These are phyloP conservation scores for Solanum appendiculatum DNA, from an alignment of 257 asterid species.

Conservation along the genomic window DNA sequence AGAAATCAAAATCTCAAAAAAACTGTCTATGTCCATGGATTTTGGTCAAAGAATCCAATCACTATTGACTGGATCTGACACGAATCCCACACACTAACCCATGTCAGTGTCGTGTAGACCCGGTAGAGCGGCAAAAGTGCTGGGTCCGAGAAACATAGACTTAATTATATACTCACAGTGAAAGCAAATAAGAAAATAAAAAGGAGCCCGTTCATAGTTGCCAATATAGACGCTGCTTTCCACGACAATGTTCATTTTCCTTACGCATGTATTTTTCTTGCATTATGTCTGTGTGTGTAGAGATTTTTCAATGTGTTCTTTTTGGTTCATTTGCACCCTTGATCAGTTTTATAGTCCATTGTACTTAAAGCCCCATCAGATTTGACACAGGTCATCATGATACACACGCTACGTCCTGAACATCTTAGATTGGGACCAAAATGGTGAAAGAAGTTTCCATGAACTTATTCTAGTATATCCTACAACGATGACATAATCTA, in stretches of 20 bases:
- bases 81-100: not conserved
- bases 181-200: not conserved
- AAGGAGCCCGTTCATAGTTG: not conserved
- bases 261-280: not conserved
- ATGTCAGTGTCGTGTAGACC: not conserved
- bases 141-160: not conserved
- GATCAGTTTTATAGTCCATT: not conserved
- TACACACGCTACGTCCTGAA: not conserved
- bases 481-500: not conserved
- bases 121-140: not conserved
- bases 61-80: not conserved
- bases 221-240: not conserved
- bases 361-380: not conserved
- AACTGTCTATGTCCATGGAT: not conserved
- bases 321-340: not conserved
- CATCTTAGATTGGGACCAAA: not conserved
- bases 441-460: not conserved
- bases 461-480: not conserved
- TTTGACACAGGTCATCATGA: not conserved
- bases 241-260: not conserved
- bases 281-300: not conserved
- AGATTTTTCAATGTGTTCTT: not conserved
- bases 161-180: not conserved
- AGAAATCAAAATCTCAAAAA: not conserved
- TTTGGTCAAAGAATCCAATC: not conserved